Conservation (phyloP, 2,329 filamentous ascomycete species). For the Thielaviopsis ethacetica region DNA sequence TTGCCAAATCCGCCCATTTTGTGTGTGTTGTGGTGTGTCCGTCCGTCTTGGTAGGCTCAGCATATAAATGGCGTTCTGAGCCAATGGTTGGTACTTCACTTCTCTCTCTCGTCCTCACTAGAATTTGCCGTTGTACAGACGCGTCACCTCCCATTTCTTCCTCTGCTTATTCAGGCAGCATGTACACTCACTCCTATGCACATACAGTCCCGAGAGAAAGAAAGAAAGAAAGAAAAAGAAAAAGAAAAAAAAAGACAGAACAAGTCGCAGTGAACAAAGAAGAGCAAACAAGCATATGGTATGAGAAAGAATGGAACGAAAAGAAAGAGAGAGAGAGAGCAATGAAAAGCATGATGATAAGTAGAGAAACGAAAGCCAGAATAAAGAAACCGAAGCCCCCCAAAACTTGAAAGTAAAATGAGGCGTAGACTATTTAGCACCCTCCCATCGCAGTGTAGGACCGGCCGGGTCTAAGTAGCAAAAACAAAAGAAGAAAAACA, state of each 20-base stretch:
- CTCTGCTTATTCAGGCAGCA: not conserved
- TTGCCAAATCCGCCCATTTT: no score
- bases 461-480: not conserved
- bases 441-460: not conserved
- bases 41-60: no score
- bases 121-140: not conserved
- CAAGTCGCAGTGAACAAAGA: conserved; percentile 1
- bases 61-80: no score
- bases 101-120: no score
- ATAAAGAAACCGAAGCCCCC: not conserved
- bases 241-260: conserved; percentile 2
- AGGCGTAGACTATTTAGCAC: not conserved
- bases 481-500: not conserved
- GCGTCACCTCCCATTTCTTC: not conserved
- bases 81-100: no score
- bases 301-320: conserved; percentile 2
- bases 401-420: not conserved
- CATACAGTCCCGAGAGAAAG: not conserved
- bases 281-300: conserved; percentile 8
- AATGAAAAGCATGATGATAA: conserved; percentile 2
- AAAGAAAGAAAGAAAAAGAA: conserved; percentile 4
- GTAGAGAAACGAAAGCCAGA: not conserved
- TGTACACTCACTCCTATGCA: not conserved
- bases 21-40: no score
- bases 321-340: conserved; percentile 10